A percentile compares a stretch with the other conserved stretches of the same genome.
Conservation (phyloP, 2,329 filamentous ascomycete genomes). For the Colletotrichum chlorophyti region DNA sequence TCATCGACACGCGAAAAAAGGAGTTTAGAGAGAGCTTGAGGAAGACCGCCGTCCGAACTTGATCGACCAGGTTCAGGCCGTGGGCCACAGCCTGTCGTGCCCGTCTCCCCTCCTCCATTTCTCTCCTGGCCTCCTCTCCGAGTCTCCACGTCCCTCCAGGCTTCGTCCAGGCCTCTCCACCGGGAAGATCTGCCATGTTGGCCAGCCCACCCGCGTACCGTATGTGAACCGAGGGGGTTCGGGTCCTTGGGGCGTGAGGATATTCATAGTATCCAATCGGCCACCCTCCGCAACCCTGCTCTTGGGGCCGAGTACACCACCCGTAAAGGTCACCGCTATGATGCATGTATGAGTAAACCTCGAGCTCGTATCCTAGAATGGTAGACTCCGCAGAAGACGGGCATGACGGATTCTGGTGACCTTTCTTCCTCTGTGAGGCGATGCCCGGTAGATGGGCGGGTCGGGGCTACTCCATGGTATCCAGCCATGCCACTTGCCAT, state of each 20-base stretch:
- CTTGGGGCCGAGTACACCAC: conserved; percentile 11
- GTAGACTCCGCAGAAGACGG: conserved; percentile 25
- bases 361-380: conserved; percentile 30
- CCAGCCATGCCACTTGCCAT: conserved; percentile 11
- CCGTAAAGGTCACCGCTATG: conserved; percentile 24
- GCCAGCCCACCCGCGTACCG: conserved; percentile 18
- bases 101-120: background rate
- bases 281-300: conserved; percentile 27
- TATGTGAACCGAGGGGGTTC: too few species aligned
- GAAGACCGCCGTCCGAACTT: too few species aligned
- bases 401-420: conserved; percentile 22
- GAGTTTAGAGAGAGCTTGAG: too few species aligned
- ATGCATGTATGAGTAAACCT: conserved; percentile 24
- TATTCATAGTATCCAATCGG: conserved; percentile 29
- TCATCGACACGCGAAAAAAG: too few species aligned
- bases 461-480: conserved; percentile 15
- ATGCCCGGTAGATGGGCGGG: conserved; percentile 23
- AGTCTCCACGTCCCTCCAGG: conserved; percentile 1
- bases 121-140: background rate
- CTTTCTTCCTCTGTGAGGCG: conserved; percentile 21
- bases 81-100: too few species aligned
- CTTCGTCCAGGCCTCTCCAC: background rate
- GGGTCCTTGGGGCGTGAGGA: conserved; percentile 6
- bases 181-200: conserved; percentile 23
- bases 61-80: too few species aligned